Evolutionary conservation across 202 grass and related monocot species (phyloP), one percentile per base, ranked within the genome.

Genomic region (Panicum virgatum): DNA sequence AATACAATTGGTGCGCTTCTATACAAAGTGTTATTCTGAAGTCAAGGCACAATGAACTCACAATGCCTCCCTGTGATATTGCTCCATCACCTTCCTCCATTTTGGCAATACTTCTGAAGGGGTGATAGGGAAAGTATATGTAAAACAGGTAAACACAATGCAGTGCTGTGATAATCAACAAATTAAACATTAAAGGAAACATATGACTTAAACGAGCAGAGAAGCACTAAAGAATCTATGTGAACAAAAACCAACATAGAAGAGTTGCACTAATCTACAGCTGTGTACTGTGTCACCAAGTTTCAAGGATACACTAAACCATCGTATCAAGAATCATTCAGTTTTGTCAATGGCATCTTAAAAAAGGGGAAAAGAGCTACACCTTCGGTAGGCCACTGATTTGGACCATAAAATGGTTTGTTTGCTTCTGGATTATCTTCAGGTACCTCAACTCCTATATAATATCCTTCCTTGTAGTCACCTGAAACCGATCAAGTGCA

Each of bases 391-490:
- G 90, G 95, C 95, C 95, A 98, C 82, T 93, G 86, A 86, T 98
- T 98, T 86, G 95, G 86, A 76, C 92, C 95, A 89, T 88, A 94
- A 89, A 98, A 98, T 91, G 92, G 92, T 81, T 64, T 93, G 56
- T 90, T 85, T 90, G 89, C 91, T 85, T 91, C 76, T 69, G 87
- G 88, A 84, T 90, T 81, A 81, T 91, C 87, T 88, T 78, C 82
- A 69, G 90, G 90, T 74, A 96, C 82, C 84, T 98, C 92, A 62
- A 98, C 58, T 63, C 92, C 96, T 63, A 98, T 95, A 61, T 93
- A 93, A 79, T 98, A 98, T 64, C 90, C 96, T 90, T 98, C 96
- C 78, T 98, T 98, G 51, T 96, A 92, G 75, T 96, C 96, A 86
- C 96, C 96, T 98, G 75, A 80, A 69, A 61, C 32, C 78, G 27